Evolutionary conservation across 495 filamentous ascomycete species (phyloP).

Genomic region (Penicillium simplicissimum): DNA sequence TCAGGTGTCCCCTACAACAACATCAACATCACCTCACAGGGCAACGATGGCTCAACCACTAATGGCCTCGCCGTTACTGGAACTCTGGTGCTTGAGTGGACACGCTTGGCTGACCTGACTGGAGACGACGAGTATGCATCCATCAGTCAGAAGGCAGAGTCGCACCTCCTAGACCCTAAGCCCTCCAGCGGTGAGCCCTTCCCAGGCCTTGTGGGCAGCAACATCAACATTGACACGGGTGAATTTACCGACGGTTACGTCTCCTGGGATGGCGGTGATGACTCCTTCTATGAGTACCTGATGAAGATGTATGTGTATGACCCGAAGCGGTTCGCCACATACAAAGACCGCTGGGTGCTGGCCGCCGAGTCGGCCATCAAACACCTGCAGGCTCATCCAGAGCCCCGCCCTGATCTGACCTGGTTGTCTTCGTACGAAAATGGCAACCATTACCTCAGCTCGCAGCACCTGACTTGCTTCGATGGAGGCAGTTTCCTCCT

Average conservation of each 20-base stretch:
- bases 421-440: constrained; percentile 68
- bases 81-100: constrained; percentile 83
- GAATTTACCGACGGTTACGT: constrained; percentile 65
- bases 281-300: constrained; percentile 90
- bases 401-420: constrained; percentile 67
- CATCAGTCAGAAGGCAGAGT: constrained; percentile 68
- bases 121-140: constrained; percentile 64
- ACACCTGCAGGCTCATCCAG: constrained; percentile 72
- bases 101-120: constrained; percentile 74
- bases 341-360: constrained; percentile 72
- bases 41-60: constrained; percentile 49
- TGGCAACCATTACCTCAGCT: constrained; percentile 49
- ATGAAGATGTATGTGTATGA: constrained; percentile 94
- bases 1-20: constrained; percentile 77
- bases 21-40: constrained; percentile 56
- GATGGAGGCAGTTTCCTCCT: constrained; percentile 85
- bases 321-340: constrained; percentile 58
- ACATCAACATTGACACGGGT: constrained; percentile 65
- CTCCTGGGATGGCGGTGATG: constrained; percentile 78
- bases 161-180: constrained; percentile 67
- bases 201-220: constrained; percentile 73
- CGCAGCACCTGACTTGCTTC: constrained; percentile 78
- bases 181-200: constrained; percentile 68
- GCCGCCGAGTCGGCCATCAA: constrained; percentile 77
- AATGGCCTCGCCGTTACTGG: constrained; percentile 74